These are phyloP conservation scores for Aspergillus versicolor DNA, from an alignment of 2,329 filamentous ascomycete species.

Conservation along the genomic window DNA sequence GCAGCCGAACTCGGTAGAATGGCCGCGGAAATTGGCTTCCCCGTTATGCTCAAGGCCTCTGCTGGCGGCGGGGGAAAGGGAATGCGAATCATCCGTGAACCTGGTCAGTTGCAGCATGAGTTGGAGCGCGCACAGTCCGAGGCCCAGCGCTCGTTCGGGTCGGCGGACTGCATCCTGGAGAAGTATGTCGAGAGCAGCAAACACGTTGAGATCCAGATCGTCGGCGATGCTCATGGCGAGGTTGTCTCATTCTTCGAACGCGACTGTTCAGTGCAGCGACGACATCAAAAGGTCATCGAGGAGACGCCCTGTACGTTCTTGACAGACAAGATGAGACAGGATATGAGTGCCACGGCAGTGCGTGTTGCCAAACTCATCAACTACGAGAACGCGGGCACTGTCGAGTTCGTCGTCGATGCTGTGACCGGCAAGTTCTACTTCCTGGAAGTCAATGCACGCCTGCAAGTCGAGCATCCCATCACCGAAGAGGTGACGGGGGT, in stretches of 20 bases:
- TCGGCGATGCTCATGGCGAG: slow-evolving; percentile 76
- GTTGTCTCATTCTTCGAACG: slow-evolving; percentile 80
- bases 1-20: slow-evolving; percentile 19
- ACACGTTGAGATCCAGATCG: slow-evolving; percentile 88
- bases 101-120: slow-evolving; percentile 28
- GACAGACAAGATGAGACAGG: slow-evolving; percentile 25
- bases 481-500: slow-evolving; percentile 42
- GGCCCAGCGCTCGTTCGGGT: slow-evolving; percentile 45
- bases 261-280: slow-evolving; percentile 81
- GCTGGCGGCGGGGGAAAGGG: slow-evolving; percentile 51
- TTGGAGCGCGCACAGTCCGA: slow-evolving; percentile 41
- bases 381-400: slow-evolving; percentile 46
- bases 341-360: slow-evolving; percentile 41
- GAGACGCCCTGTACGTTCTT: slow-evolving; percentile 77
- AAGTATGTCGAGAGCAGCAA: slow-evolving; percentile 41
- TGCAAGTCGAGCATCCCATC: slow-evolving; percentile 53
- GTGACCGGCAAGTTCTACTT: slow-evolving; percentile 45
- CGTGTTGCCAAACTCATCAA: slow-evolving; percentile 36
- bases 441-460: slow-evolving; percentile 50
- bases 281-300: slow-evolving; percentile 89
- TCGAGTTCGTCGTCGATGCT: slow-evolving; percentile 48
- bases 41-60: slow-evolving; percentile 51
- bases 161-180: slow-evolving; percentile 44
- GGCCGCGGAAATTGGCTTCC: slow-evolving; percentile 30
- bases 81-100: slow-evolving; percentile 38